Evolutionary conservation across 2,329 filamentous ascomycete genomes (phyloP).

Genomic region (Xylaria sp.): DNA sequence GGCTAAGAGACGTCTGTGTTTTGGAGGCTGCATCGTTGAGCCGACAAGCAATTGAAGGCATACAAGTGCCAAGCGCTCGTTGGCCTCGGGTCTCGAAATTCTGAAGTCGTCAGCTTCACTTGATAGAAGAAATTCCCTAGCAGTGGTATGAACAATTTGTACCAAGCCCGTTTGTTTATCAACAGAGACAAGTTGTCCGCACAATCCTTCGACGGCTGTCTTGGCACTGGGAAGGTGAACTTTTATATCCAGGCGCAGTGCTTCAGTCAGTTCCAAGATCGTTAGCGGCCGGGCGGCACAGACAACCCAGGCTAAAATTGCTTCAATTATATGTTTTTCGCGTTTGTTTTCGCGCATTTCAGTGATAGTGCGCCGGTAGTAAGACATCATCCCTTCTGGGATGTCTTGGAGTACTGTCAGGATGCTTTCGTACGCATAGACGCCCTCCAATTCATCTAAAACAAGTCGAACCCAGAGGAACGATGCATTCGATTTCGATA

Average conservation of each 20-base stretch:
- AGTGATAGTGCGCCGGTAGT: neutral
- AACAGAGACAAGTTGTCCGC: constrained; percentile 49
- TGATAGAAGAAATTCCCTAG: constrained; percentile 46
- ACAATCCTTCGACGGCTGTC: constrained; percentile 44
- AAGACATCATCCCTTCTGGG: neutral
- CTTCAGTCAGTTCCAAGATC: constrained; percentile 45
- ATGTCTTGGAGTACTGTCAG: neutral
- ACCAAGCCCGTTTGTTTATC: constrained; percentile 39
- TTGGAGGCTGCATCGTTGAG: constrained; percentile 40
- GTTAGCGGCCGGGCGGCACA: constrained; percentile 41
- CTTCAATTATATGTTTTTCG: neutral
- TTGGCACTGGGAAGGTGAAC: constrained; percentile 40
- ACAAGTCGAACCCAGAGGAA: neutral
- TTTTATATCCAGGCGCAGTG: constrained; percentile 47
- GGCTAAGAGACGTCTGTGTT: constrained; percentile 38
- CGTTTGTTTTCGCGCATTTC: neutral
- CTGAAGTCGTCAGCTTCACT: constrained; percentile 43
- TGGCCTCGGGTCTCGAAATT: constrained; percentile 40
- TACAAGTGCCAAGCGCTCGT: constrained; percentile 44
- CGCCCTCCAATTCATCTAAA: neutral
- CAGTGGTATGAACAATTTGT: constrained; percentile 48
- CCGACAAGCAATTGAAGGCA: constrained; percentile 44
- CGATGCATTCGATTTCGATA: neutral
- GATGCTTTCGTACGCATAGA: neutral
- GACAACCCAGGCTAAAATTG: constrained; percentile 45